Evolutionary conservation across 176 grass and related monocot species (phyloP), one percentile per base, ranked within the genome.

Genomic region (Ensete ventricosum): DNA sequence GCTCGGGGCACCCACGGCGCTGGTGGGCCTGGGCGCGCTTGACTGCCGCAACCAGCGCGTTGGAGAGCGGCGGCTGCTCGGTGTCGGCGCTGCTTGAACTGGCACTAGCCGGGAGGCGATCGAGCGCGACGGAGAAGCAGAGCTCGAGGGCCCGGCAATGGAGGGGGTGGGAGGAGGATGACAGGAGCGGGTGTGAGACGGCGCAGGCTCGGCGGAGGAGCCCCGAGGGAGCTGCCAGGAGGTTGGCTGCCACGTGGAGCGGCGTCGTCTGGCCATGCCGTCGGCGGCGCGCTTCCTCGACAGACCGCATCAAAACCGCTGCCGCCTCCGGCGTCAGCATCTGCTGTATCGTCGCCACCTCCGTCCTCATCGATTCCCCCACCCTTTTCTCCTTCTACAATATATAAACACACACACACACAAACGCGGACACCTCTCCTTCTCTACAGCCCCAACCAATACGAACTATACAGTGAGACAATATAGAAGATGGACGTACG

Each of bases 41-140:
- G 53, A 80, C 67, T 16, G 78, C 78, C 26, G 78, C 78, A 24
- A 80, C 43, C 48, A 80, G 78, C 21, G 78, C 78, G 55, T 80
- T 80, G 53, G 78, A 80, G 21, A 72, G 34, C 2, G 78, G 78
- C 17, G 69, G 78, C 52, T 14, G 29, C 9, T 69, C 68, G 34
- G 8, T 21, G 14, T 34, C 62, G 29, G 5, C 17, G 17, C 58
- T 13, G 51, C 14, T 22, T 13, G 5, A 1, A 22, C 16, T 20
- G 1, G 20, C 23, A 51, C 27, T 14, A 12, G 78, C 62, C 19
- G 68, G 78, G 48, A 80, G 78, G 54, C 78, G 78, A 58, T 80
- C 78, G 58, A 80, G 78, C n/a, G 78, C 78, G 43, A 80, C 69
- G 69, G 78, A 73, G 78, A 80, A 80, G 78, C 78, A 80, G 69